Evolutionary conservation across 2,329 filamentous ascomycete genomes (phyloP).

Genomic region (Aspergillus quadricinctus): DNA sequence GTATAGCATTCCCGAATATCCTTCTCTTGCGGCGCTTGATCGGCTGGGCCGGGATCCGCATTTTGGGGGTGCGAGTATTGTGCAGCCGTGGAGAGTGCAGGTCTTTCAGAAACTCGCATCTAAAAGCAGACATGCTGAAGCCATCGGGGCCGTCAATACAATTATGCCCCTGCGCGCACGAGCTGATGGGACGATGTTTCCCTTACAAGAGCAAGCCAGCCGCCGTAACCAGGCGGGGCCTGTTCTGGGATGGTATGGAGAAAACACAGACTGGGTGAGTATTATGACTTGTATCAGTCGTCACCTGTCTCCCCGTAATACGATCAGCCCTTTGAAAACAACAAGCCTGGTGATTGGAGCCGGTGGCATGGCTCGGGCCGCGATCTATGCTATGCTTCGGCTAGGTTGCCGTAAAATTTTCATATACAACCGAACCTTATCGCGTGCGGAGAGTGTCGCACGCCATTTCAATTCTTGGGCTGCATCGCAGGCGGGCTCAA

Average conservation of each 20-base stretch:
- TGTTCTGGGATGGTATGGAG: constrained; percentile 41
- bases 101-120: constrained; percentile 34
- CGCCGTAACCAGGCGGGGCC: constrained; percentile 40
- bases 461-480: constrained; percentile 61
- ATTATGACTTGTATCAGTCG: constrained; percentile 40
- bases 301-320: constrained; percentile 46
- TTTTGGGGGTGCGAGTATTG: constrained; percentile 41
- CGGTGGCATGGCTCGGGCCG: constrained; percentile 73
- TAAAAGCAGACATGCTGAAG: constrained; percentile 41
- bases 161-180: constrained; percentile 40
- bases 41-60: constrained; percentile 34
- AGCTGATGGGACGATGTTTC: constrained; percentile 32
- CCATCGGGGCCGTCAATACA: constrained; percentile 44
- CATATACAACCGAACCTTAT: constrained; percentile 65
- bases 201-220: constrained; percentile 37
- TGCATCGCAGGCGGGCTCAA: constrained; percentile 34
- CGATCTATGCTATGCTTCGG: constrained; percentile 73
- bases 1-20: constrained; percentile 36
- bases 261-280: constrained; percentile 44
- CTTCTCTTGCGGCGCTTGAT: constrained; percentile 35
- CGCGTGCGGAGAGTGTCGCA: constrained; percentile 64
- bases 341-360: constrained; percentile 54
- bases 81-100: constrained; percentile 42
- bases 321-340: constrained; percentile 48
- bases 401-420: constrained; percentile 72